Base-by-base conservation (phyloP, 257 asterid genomes). In the Salvia hispanica region DNA sequence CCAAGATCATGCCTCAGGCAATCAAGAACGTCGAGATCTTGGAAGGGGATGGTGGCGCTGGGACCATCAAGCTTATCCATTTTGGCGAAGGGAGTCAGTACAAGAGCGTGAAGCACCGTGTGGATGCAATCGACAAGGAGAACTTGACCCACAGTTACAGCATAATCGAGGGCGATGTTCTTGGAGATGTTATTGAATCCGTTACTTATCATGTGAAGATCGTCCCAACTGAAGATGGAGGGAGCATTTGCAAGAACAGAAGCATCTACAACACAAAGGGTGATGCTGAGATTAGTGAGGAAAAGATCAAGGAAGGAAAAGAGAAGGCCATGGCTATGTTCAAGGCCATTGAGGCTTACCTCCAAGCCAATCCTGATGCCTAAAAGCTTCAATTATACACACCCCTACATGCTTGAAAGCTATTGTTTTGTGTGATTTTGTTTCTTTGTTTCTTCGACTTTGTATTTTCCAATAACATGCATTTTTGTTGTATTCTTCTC, bases 221-320 rank as follows among this genome's bases (percentile, higher is more conserved):
- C 9, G 85, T 72, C 8, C 72, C 78, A 0, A 46, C 77, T 2
- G 67, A 57, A 40, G 71, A 73, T 7, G 87, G 81, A 21, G 83
- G 83, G 10, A 72, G 78, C 65, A 53, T 76, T 39, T 46, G 67
- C 74, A 80, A 71, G 62, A 76, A 18, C 8, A 64, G 43, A 14
- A 70, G 62, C 74, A 52, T 58, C 21, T 79, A 67, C 7, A 56
- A 77, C 69, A 69, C 82, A 6, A 77, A 77, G 48, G 84, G 72
- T 4, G 83, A 73, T 3, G 60, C 9, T 25, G 48, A 67, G 62
- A 54, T 84, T 2, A 48, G 31, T 0, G 84, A 73, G 14, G 87
- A 84, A 12, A 58, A 81, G 33, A 76, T 81, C 12, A 75, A 75
- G 75, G 67, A 51, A 40, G 82, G 81, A 6, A 62, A 81, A 68